Evolutionary conservation across 2,329 filamentous ascomycete species (phyloP).

Genomic region (Coniochaeta ligniaria): DNA sequence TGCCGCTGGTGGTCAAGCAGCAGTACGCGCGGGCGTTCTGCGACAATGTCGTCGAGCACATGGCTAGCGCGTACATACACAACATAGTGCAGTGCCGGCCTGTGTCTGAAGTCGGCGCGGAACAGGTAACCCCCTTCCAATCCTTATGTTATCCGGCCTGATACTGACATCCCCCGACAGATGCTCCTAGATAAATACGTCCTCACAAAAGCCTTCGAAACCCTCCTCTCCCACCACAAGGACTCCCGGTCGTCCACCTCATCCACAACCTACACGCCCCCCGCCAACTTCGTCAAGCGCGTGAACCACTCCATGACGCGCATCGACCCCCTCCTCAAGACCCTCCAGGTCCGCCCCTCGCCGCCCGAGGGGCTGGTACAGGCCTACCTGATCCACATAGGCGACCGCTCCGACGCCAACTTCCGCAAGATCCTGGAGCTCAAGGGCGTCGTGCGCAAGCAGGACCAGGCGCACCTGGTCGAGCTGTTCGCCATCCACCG

Average conservation of each 20-base stretch:
- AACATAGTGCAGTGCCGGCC: constrained; percentile 86
- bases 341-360: constrained; percentile 84
- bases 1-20: constrained; percentile 75
- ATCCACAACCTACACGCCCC: constrained; percentile 29
- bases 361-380: constrained; percentile 93
- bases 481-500: constrained; percentile 80
- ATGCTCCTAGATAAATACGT: constrained; percentile 96
- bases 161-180: constrained; percentile 33
- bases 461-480: constrained; percentile 73
- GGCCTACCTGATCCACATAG: constrained; percentile 95
- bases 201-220: constrained; percentile 70
- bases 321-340: constrained; percentile 90
- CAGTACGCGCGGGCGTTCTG: constrained; percentile 93
- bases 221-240: constrained; percentile 59
- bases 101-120: constrained; percentile 87
- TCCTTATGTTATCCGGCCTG: background rate
- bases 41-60: constrained; percentile 87
- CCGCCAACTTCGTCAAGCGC: constrained; percentile 70
- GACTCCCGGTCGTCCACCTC: constrained; percentile 19
- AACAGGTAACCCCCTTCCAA: constrained; percentile 54
- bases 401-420: constrained; percentile 85
- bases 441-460: constrained; percentile 74
- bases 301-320: constrained; percentile 78
- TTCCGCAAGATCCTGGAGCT: constrained; percentile 95
- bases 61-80: constrained; percentile 70